phyloP scores from a whole-genome alignment of 2,329 filamentous ascomycete species.

The Emergomyces africanus region DNA sequence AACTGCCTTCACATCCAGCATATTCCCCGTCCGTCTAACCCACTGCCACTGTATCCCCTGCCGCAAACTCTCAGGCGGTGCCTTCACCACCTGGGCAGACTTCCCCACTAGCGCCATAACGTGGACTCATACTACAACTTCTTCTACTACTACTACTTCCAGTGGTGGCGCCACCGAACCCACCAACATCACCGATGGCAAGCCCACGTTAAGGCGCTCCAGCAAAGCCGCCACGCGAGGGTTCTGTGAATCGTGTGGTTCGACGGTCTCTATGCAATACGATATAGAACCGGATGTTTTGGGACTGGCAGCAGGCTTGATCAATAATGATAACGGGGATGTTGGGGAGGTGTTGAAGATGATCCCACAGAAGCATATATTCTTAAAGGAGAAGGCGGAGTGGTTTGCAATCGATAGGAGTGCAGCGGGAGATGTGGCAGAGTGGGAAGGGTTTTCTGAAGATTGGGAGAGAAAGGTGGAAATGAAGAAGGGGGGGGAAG shows the following conservation, averaged over 20 bases:
- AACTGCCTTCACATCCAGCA: not conserved
- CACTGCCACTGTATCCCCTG: not conserved
- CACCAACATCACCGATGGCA: not conserved
- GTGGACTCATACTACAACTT: not conserved
- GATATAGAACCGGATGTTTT: not conserved
- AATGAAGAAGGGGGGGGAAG: not conserved
- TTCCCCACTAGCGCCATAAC: not conserved
- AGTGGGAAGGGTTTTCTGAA: conserved; percentile 8
- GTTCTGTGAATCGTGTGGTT: not conserved
- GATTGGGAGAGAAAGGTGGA: not conserved
- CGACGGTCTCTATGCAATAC: not conserved
- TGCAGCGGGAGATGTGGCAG: conserved; percentile 9
- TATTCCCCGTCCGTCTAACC: not conserved
- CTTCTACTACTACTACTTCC: not conserved
- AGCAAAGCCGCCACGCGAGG: not conserved
- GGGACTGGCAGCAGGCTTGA: not conserved
- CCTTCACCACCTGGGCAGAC: not conserved
- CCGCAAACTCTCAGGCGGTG: not conserved
- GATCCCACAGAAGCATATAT: not conserved
- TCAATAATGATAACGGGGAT: not conserved
- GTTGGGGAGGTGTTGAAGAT: not conserved
- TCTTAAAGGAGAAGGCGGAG: conserved; percentile 13
- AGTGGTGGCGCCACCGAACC: not conserved
- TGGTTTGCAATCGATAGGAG: conserved; percentile 14
- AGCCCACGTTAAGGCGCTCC: not conserved